These are phyloP conservation scores for Diaporthe destruens DNA, from an alignment of 2,329 filamentous ascomycete genomes.

Conservation along the genomic window DNA sequence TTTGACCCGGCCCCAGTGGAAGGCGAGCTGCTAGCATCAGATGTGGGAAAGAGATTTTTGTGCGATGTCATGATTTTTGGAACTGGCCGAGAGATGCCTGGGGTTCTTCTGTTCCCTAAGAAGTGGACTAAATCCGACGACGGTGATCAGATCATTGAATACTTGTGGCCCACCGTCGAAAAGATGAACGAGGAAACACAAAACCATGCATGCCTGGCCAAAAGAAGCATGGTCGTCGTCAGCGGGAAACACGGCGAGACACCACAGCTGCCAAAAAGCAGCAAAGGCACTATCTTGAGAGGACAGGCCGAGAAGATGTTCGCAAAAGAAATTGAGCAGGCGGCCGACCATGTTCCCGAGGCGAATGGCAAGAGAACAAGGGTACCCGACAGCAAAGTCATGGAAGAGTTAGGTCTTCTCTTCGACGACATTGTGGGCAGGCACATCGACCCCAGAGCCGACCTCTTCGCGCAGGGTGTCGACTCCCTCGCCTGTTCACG, in stretches of 20 bases:
- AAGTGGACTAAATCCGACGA: slow-evolving; percentile 42
- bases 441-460: slow-evolving; percentile 53
- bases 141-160: slow-evolving; percentile 54
- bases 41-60: slow-evolving; percentile 54
- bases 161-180: slow-evolving; percentile 59
- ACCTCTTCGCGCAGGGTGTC: slow-evolving; percentile 70
- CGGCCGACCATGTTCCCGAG: slow-evolving; percentile 53
- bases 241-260: slow-evolving; percentile 45
- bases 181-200: slow-evolving; percentile 62
- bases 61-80: slow-evolving; percentile 73
- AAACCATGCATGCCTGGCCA: slow-evolving; percentile 63
- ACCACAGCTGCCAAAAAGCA: slow-evolving; percentile 68
- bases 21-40: slow-evolving; percentile 59
- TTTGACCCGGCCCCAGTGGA: slow-evolving; percentile 75
- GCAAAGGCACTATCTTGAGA: slow-evolving; percentile 71
- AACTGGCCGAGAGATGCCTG: slow-evolving; percentile 66
- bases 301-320: slow-evolving; percentile 64
- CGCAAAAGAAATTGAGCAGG: slow-evolving; percentile 57
- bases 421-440: slow-evolving; percentile 51
- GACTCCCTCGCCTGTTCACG: slow-evolving; percentile 71
- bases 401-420: slow-evolving; percentile 48
- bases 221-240: slow-evolving; percentile 64
- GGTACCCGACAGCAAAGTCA: slow-evolving; percentile 53
- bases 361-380: slow-evolving; percentile 26
- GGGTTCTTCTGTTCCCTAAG: slow-evolving; percentile 65